Conservation (phyloP, 257 asterid genomes). For the Nicotiana noctiflora region DNA sequence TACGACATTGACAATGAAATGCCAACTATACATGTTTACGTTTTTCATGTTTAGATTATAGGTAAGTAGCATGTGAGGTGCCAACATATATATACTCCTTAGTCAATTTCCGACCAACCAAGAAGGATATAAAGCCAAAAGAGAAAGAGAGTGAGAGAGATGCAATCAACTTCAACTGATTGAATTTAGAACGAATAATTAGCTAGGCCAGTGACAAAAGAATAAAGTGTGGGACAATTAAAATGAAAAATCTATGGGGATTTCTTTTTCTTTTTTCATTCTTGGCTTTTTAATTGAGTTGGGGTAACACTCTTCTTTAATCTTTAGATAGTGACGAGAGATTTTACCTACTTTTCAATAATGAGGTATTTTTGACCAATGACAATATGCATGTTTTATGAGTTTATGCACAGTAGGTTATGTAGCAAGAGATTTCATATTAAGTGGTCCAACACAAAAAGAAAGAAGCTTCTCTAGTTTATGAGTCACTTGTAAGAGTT, state of each 20-base stretch:
- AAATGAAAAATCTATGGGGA: background rate
- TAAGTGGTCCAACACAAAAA: background rate
- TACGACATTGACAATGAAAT: background rate
- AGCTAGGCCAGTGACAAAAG: background rate
- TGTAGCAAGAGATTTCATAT: too few relatives aligned
- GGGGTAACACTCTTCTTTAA: background rate
- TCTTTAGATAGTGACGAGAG: background rate
- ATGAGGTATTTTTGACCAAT: background rate
- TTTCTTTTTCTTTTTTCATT: background rate
- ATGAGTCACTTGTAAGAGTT: background rate
- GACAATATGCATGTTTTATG: background rate
- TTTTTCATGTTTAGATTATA: background rate
- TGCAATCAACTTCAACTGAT: background rate
- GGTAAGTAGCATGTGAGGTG: background rate
- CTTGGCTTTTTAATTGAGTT: background rate
- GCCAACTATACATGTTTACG: background rate
- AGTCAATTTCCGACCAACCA: background rate
- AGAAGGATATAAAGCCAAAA: background rate
- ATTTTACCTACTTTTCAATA: slow-evolving; percentile 6
- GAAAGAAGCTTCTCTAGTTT: background rate
- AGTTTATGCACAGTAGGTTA: too few relatives aligned
- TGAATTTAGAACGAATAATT: background rate
- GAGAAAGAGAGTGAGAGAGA: background rate
- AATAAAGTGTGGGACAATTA: background rate
- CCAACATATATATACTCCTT: background rate